Evolutionary conservation across 129 eudicot species (phyloP).

Genomic region (Artemisia tridentata): DNA sequence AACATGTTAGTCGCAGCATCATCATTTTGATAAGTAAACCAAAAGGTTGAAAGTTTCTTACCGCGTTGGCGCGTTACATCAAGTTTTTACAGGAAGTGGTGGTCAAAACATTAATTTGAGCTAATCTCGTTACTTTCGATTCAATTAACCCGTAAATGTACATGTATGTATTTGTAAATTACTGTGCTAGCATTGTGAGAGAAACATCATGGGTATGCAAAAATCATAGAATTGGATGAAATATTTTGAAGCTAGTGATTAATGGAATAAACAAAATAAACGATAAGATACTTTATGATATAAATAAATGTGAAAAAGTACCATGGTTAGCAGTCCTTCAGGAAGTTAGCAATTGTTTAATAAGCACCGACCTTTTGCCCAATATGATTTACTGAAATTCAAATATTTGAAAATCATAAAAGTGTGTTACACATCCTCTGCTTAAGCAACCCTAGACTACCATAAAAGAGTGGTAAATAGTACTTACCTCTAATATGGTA

Average conservation of each 20-base stretch:
- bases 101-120: too few species aligned
- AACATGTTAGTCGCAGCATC: too few species aligned
- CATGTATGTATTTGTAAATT: not conserved
- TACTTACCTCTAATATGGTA: not conserved
- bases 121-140: too few species aligned
- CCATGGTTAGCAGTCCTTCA: slow-evolving; percentile 28
- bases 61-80: too few species aligned
- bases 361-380: slow-evolving; percentile 55
- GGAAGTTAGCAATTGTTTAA: slow-evolving; percentile 32
- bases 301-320: slow-evolving; percentile 15
- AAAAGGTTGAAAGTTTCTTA: too few species aligned
- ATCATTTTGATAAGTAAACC: too few species aligned
- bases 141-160: not conserved
- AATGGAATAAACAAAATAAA: slow-evolving; percentile 3
- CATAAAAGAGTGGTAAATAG: slow-evolving; percentile 4
- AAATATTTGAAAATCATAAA: slow-evolving; percentile 26
- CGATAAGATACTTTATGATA: slow-evolving; percentile 14
- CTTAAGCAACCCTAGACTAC: not conserved
- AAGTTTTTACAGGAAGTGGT: too few species aligned
- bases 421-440: too few species aligned
- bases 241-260: not conserved
- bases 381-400: slow-evolving; percentile 29
- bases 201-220: not conserved
- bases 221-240: not conserved
- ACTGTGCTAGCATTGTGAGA: slow-evolving; percentile 5